A percentile compares a stretch with the other conserved stretches of the same genome.
phyloP scores from a whole-genome alignment of 2,329 filamentous ascomycete species.

The Penicillium sp. region DNA sequence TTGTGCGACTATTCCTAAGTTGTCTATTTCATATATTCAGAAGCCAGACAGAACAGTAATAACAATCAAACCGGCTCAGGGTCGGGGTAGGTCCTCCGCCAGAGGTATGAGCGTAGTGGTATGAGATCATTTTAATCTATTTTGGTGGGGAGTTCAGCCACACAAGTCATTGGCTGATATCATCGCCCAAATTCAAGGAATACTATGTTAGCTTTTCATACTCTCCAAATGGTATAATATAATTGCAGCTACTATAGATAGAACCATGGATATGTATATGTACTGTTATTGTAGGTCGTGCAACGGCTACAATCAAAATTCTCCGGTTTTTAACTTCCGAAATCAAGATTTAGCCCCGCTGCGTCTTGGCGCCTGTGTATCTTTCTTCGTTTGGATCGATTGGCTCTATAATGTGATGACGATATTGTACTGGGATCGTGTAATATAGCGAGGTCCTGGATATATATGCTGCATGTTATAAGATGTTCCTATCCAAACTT shows the following conservation, averaged over 20 bases:
- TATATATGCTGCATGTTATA: not conserved
- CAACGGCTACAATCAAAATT: not conserved
- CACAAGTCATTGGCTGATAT: constrained; percentile 19
- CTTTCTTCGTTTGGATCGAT: not conserved
- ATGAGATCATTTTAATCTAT: constrained; percentile 31
- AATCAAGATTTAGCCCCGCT: constrained; percentile 6
- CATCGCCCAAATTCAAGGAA: not conserved
- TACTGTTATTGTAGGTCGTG: not conserved
- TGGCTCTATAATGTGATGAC: not conserved
- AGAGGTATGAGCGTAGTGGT: constrained; percentile 1
- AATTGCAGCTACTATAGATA: no score
- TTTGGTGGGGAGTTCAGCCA: constrained; percentile 26
- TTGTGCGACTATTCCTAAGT: not conserved
- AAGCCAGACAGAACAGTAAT: not conserved
- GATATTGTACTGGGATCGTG: not conserved
- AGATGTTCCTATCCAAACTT: not conserved
- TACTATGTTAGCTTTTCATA: not conserved
- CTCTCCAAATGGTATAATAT: not conserved
- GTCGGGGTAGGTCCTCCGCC: not conserved
- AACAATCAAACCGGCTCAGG: not conserved
- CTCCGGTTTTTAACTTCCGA: constrained; percentile 3
- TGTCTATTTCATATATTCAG: no score
- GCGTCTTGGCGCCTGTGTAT: not conserved
- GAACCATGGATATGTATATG: no score
- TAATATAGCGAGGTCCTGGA: not conserved